Base-by-base conservation (phyloP, 441 rosid genomes). In the Dalechampia spathulata region DNA sequence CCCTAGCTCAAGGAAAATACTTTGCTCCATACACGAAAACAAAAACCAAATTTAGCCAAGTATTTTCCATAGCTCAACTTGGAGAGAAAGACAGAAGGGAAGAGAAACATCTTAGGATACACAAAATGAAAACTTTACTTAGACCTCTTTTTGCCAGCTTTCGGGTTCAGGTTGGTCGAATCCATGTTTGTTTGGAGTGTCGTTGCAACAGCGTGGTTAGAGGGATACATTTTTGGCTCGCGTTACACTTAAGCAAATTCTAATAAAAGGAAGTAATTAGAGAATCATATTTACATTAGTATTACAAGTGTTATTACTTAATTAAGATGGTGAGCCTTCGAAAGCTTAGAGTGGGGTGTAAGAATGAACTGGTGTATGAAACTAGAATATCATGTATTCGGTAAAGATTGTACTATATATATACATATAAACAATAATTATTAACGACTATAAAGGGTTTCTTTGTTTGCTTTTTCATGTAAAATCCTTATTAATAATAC, bases 301-400 rank as follows among this genome's bases (percentile, higher is more conserved):
- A 4, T 27, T 58, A 25, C 30, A 23, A 47, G 54, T 51, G 40
- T 58, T 63, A 12, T 55, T 43, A 25, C 40, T 36, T 57, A n/a
- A 51, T 27, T n/a, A n/a, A n/a, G n/a, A 44, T 17, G 32, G 16
- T 57, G 58, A 61, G 58, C 42, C 51, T 62, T 63, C 16, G 62
- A 62, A 65, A 62, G 60, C 68, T 57, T 61, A 44, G 41, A 57
- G 62, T 66, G 64, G 64, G 45, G 16, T 62, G 61, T 60, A 62
- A 71, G 53, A 62, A 54, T 49, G 61, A 67, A 47, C 19, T 21
- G 37, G 48, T 36, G 50, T 44, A 44, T 13, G 40, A 48, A 26
- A 49, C 5, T 52, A 36, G 51, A 57, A 12, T 65, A 49, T 45
- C 15, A 34, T 60, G 60, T 67, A 52, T 70, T 36, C 36, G 23